Percentiles rank a stretch among this genome's conserved stretches.
Evolutionary conservation across 805 yeast genomes (phyloP).

Genomic region (Wickerhamomyces pijperi): DNA sequence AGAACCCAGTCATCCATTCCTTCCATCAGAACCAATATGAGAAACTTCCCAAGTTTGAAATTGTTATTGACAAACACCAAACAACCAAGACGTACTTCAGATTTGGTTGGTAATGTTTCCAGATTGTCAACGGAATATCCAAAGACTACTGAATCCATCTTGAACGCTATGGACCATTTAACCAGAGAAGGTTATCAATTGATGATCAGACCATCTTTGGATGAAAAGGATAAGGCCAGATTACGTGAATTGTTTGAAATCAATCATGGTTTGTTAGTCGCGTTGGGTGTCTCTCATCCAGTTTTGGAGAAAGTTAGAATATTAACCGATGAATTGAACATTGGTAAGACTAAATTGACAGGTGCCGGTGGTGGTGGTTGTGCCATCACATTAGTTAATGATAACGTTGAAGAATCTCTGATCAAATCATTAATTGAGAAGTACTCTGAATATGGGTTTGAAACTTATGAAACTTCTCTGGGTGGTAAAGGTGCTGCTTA

Average conservation of each 20-base stretch:
- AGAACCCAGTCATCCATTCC: slow-evolving; percentile 44
- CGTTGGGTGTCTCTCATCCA: slow-evolving; percentile 91
- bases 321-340: slow-evolving; percentile 44
- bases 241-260: slow-evolving; percentile 58
- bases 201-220: slow-evolving; percentile 43
- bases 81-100: slow-evolving; percentile 82
- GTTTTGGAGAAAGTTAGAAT: slow-evolving; percentile 66
- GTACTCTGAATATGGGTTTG: slow-evolving; percentile 42
- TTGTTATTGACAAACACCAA: slow-evolving; percentile 74
- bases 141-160: slow-evolving; percentile 39
- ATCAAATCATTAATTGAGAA: slow-evolving; percentile 25
- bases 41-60: slow-evolving; percentile 62
- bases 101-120: slow-evolving; percentile 69
- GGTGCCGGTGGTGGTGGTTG: slow-evolving; percentile 99
- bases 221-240: slow-evolving; percentile 25
- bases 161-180: slow-evolving; percentile 68
- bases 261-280: slow-evolving; percentile 78
- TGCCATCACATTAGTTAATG: slow-evolving; percentile 71
- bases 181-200: slow-evolving; percentile 63
- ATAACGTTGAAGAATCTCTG: slow-evolving; percentile 21
- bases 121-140: slow-evolving; percentile 42
- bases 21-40: slow-evolving; percentile 54
- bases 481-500: slow-evolving; percentile 89
- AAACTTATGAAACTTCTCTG: slow-evolving; percentile 65
- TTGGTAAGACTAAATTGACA: slow-evolving; percentile 88